Evolutionary conservation across 139 green algal species (phyloP), one percentile per base, ranked within the genome.

Genomic region (Picochlorum sp.): DNA sequence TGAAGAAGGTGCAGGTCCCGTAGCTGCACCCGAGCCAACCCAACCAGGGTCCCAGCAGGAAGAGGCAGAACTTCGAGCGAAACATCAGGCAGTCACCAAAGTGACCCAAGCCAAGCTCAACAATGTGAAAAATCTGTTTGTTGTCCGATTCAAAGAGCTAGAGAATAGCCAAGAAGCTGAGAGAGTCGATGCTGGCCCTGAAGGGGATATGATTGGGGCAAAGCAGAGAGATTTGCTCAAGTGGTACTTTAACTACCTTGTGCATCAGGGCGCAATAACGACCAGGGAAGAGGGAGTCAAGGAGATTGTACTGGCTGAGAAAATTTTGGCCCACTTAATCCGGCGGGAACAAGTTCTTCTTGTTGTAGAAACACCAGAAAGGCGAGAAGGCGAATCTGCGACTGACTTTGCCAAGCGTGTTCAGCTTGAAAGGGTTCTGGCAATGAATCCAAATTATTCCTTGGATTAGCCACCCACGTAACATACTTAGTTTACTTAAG

Each of bases 171-270:
- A 36, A 16, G 57, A 31, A 25, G 59, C 29, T 25, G 47, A 54
- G 12, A 55, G 64, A 22, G 29, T 57, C 10, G 61, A 66, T 35
- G 37, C 49, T 2, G 75, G 65, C 9, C 32, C 29, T 28, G 61
- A 68, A 35, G 55, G 32, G 25, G 39, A 64, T 43, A 49, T 70
- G 2, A 32, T 65, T 18, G 80, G 80, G 50, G 57, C 83, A 50
- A 60, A 41, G 50, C 88, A 96, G 81, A 52, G 67, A 7, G 78
- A 90, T 8, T 76, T 96, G 29, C 62, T 95, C 35, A 39, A 73
- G 43, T 94, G 86, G 82, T 96, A 95, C 68, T 73, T 94, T 45
- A 63, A 85, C n/a, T 67, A 76, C 18, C 54, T 90, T 60, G 61
- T 76, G 14, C 25, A 80, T 29, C 50, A 50, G 45, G 65, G 67